phyloP scores from a whole-genome alignment of 1,284 basidiomycete species.

The Naganishia liquefaciens region DNA sequence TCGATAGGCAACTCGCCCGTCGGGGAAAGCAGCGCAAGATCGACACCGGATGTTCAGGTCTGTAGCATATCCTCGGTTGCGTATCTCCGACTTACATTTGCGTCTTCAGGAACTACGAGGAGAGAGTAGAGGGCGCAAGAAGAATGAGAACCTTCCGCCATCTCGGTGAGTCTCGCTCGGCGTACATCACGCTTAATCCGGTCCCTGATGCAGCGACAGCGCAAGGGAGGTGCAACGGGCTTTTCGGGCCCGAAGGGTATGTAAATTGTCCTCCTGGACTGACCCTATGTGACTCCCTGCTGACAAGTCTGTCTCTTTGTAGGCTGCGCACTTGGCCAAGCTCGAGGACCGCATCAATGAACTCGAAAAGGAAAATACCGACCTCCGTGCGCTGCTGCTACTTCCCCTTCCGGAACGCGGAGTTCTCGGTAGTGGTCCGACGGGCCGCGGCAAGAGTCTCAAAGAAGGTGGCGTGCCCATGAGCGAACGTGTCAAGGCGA shows the following conservation, averaged over 20 bases:
- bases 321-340: slow-evolving; percentile 45
- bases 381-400: slow-evolving; percentile 59
- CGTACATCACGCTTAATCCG: neutral
- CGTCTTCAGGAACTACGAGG: slow-evolving; percentile 29
- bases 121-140: slow-evolving; percentile 34
- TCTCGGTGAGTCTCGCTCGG: slow-evolving; percentile 10
- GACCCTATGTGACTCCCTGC: slow-evolving; percentile 43
- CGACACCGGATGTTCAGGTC: slow-evolving; percentile 8
- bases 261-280: neutral
- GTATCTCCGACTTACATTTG: neutral
- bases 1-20: slow-evolving; percentile 18
- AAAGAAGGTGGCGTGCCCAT: slow-evolving; percentile 55
- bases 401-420: slow-evolving; percentile 62
- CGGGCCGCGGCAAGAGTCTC: slow-evolving; percentile 53
- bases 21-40: slow-evolving; percentile 8
- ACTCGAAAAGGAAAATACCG: slow-evolving; percentile 49
- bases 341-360: slow-evolving; percentile 50
- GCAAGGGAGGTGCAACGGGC: slow-evolving; percentile 89
- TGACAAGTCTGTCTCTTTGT: slow-evolving; percentile 56
- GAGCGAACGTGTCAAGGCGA: slow-evolving; percentile 52
- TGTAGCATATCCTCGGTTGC: no score
- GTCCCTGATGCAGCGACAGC: slow-evolving; percentile 43
- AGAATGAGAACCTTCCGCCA: slow-evolving; percentile 34
- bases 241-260: slow-evolving; percentile 74
- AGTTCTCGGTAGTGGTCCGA: slow-evolving; percentile 53